A percentile compares a stretch with the other conserved stretches of the same genome.
These are phyloP conservation scores for Prunus mume DNA, from an alignment of 306 rosid genomes.

Conservation along the genomic window DNA sequence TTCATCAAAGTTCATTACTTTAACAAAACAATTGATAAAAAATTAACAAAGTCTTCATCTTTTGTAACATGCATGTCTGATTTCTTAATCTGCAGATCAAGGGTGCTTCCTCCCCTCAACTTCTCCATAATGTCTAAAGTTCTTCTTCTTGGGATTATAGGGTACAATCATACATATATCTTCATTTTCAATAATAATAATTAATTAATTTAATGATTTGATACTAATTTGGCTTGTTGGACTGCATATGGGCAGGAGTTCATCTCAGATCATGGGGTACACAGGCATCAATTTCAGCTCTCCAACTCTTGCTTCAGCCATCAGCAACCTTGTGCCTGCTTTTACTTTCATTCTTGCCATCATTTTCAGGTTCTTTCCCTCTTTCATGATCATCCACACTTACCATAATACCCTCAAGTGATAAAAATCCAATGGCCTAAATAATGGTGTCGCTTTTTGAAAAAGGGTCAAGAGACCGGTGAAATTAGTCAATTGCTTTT, in stretches of 20 bases:
- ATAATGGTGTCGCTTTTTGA: neutral
- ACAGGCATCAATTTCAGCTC: constrained; percentile 83
- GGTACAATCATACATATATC: constrained; percentile 32
- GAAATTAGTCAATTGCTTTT: neutral
- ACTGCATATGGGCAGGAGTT: constrained; percentile 42
- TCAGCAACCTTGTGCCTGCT: constrained; percentile 95
- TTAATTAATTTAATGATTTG: neutral
- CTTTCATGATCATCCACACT: neutral
- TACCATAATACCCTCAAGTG: neutral
- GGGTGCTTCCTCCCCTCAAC: constrained; percentile 66
- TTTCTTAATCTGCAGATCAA: constrained; percentile 40
- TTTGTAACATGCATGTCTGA: constrained; percentile 3
- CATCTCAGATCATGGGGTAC: constrained; percentile 86
- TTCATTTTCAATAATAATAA: too few species aligned
- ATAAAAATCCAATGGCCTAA: neutral
- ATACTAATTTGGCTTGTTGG: neutral
- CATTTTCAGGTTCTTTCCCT: constrained; percentile 63
- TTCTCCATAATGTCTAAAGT: constrained; percentile 55
- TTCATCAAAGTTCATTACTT: too few species aligned
- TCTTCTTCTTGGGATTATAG: constrained; percentile 66
- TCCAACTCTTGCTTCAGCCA: constrained; percentile 89
- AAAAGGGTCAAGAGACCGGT: neutral
- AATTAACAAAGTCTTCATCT: neutral
- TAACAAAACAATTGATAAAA: neutral
- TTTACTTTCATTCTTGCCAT: constrained; percentile 91